phyloP scores from a whole-genome alignment of 1,139 yeast species.

The Insectozyma bohioensis region DNA sequence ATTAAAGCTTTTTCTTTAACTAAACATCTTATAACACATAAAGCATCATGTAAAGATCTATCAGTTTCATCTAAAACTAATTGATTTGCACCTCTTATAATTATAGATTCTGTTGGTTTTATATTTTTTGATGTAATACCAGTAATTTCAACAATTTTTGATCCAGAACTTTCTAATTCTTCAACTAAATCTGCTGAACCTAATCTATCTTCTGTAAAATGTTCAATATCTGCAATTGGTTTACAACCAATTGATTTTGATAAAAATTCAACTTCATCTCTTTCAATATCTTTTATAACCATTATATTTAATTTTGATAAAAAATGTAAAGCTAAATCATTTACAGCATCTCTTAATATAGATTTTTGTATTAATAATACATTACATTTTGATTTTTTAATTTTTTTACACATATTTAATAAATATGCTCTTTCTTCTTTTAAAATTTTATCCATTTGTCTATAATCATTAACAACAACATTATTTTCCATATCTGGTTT shows the following conservation, averaged over 20 bases:
- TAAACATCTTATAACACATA: constrained; percentile 93
- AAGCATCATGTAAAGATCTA: constrained; percentile 94
- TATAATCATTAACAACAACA: constrained; percentile 93
- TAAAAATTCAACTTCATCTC: constrained; percentile 94
- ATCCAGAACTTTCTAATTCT: constrained; percentile 89
- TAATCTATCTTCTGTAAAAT: constrained; percentile 87
- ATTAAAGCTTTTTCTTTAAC: constrained; percentile 92
- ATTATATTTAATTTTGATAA: constrained; percentile 86
- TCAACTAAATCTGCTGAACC: constrained; percentile 92
- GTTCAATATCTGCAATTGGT: constrained; percentile 93
- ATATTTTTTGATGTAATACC: constrained; percentile 64
- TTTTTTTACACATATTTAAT: constrained; percentile 90
- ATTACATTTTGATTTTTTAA: constrained; percentile 95
- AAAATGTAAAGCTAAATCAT: constrained; percentile 93
- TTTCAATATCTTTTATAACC: constrained; percentile 93
- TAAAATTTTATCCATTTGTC: constrained; percentile 98
- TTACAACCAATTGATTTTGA: constrained; percentile 90
- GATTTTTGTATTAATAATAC: constrained; percentile 92
- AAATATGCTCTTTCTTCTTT: constrained; percentile 97
- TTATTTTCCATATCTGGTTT: constrained; percentile 99
- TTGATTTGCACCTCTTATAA: constrained; percentile 92
- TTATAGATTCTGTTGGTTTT: constrained; percentile 81
- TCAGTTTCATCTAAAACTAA: constrained; percentile 93
- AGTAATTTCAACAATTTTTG: constrained; percentile 87
- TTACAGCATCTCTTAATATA: constrained; percentile 94